Conservation (phyloP, 805 yeast species). For the Pichia cabralensis region DNA sequence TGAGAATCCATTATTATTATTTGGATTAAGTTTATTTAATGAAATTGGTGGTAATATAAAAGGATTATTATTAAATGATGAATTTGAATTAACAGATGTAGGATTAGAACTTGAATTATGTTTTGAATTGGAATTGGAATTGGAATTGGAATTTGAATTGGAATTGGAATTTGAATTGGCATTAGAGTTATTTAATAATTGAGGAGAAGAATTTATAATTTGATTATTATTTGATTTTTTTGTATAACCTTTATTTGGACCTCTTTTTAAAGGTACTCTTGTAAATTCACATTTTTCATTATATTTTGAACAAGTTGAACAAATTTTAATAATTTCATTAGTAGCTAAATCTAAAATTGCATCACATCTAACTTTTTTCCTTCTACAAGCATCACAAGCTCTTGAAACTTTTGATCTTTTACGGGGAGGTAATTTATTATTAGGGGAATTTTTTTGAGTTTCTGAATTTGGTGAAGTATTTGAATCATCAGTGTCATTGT, state of each 20-base stretch:
- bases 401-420: conserved; percentile 67
- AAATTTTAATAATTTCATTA: conserved; percentile 39
- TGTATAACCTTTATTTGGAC: conserved; percentile 64
- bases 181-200: no score
- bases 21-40: no score
- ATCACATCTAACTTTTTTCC: conserved; percentile 65
- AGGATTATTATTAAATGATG: background rate
- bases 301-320: conserved; percentile 54
- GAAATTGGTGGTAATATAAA: no score
- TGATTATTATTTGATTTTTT: conserved; percentile 11
- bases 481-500: background rate
- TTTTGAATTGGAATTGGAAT: no score
- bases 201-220: no score
- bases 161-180: background rate
- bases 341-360: conserved; percentile 40
- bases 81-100: background rate
- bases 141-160: background rate
- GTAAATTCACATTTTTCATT: conserved; percentile 58
- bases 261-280: conserved; percentile 65
- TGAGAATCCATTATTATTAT: no score
- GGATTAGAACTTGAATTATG: no score
- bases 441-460: background rate
- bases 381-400: conserved; percentile 74
- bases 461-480: background rate
- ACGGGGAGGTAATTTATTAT: conserved; percentile 24